phyloP scores from a whole-genome alignment of 495 filamentous ascomycete species.

The Penicillium paradoxum region DNA sequence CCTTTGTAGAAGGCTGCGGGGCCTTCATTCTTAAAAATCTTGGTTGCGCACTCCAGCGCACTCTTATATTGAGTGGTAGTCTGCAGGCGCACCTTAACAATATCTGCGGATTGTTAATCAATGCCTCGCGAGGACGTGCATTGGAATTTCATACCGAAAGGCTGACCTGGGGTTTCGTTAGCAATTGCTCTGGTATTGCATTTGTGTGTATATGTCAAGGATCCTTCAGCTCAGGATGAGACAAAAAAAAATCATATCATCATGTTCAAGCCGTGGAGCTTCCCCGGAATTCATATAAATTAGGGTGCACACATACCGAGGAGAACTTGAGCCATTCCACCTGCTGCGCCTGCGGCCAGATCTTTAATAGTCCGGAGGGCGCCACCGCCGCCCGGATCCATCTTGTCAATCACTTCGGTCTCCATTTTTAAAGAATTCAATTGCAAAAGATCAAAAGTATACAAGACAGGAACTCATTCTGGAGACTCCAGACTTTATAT shows the following conservation, averaged over 20 bases:
- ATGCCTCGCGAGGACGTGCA: conserved; percentile 1
- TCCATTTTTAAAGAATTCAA: conserved; percentile 24
- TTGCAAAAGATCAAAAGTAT: conserved; percentile 8
- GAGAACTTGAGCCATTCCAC: conserved; percentile 90
- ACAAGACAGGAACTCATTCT: conserved; percentile 5
- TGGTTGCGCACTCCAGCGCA: conserved; percentile 71
- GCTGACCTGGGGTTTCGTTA: conserved; percentile 65
- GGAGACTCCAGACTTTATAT: conserved; percentile 25
- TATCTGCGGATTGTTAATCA: conserved; percentile 55
- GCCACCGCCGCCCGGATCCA: conserved; percentile 35
- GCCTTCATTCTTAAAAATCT: conserved; percentile 86
- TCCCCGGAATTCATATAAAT: background rate
- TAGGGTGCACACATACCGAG: conserved; percentile 64
- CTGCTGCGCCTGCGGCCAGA: conserved; percentile 81
- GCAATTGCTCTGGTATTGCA: conserved; percentile 11
- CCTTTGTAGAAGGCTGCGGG: conserved; percentile 96
- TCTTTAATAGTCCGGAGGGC: conserved; percentile 74
- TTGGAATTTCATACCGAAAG: conserved; percentile 59
- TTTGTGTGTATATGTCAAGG: background rate
- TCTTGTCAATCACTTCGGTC: conserved; percentile 35
- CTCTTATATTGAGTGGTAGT: conserved; percentile 75
- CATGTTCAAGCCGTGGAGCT: background rate
- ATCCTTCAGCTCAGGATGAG: background rate
- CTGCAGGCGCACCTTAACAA: conserved; percentile 95
- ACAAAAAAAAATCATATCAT: background rate